Base-by-base conservation (phyloP, 805 yeast genomes). In the Pichia eremophila region DNA sequence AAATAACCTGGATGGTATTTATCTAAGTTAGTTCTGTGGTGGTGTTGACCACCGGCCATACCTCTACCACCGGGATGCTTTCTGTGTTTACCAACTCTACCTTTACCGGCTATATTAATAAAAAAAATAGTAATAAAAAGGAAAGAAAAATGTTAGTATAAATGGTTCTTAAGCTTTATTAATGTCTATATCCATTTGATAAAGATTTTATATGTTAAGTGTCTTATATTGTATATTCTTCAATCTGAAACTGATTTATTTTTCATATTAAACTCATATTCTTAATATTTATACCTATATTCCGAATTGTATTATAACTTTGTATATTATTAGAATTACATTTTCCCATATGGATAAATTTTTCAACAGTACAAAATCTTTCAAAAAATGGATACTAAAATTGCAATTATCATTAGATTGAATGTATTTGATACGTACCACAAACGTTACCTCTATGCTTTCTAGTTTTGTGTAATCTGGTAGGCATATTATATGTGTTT, bases 41-140 rank as follows among this genome's bases (percentile, higher is more conserved):
- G 99, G 78, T 91, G 98, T 79, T 81, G 91, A 88, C 99, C 99
- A 91, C 99, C 99, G 73, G 99, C 99, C 90, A 78, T 91, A 93
- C 99, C 99, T 79, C 98, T 90, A 80, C 99, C 99, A 93, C 99
- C 99, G 63, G 99, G 97, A 69, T 86, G 93, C 95, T 93, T 93
- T 89, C 99, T 90, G 95, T 93, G 99, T 85, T 93, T 93, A 78
- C 99, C 99, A 77, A 93, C 78, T 83, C 99, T 95, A 86, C 99
- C 99, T 76, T 91, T 83, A 87, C 99, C 99, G 95, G 98, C 98
- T 85, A 67, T 47, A 55, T 49, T 37, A 51, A 41, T 22, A 44
- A 43, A 32, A 51, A 46, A n/a, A 38, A n/a, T n/a, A 41, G 17
- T 12, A 32, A 11, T n/a, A 18, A 17, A 31, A 11, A 8, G 8